A percentile compares a stretch with the other conserved stretches of the same genome.
Conservation (phyloP, 441 rosid genomes). For the Metrosideros polymorpha region DNA sequence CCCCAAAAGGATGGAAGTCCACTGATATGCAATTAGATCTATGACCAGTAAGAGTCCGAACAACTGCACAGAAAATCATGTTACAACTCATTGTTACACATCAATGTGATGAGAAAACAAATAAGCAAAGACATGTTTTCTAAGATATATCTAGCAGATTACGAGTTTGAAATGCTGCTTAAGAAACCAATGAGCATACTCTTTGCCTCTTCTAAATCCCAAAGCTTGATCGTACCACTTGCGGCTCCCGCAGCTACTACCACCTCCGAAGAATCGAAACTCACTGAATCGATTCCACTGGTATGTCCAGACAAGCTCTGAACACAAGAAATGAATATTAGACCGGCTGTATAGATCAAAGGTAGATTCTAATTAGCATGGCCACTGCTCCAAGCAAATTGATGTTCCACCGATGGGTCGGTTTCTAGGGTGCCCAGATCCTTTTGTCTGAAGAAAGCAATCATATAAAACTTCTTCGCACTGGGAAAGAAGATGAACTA, state of each 20-base stretch:
- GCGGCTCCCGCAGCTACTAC: conserved; percentile 99
- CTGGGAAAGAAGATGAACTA: not conserved
- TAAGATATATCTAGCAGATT: not conserved
- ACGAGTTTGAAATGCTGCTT: not conserved
- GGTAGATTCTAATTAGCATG: not conserved
- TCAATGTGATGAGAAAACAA: not conserved
- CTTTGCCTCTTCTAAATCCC: conserved; percentile 99
- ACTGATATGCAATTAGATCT: conserved; percentile 96
- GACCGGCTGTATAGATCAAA: not conserved
- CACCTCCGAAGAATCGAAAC: conserved; percentile 88
- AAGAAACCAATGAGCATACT: conserved; percentile 36
- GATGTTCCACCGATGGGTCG: not conserved
- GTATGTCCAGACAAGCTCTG: conserved; percentile 96
- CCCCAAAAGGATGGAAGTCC: conserved; percentile 97
- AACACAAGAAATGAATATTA: conserved; percentile 1
- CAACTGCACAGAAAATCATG: conserved; percentile 43
- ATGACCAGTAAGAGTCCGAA: conserved; percentile 90
- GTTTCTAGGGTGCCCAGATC: not conserved
- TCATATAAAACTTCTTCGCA: not conserved
- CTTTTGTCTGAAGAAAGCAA: not conserved
- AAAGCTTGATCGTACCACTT: conserved; percentile 94
- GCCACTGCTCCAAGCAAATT: not conserved
- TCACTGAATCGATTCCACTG: conserved; percentile 95
- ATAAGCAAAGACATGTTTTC: not conserved
- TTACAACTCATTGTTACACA: not conserved